Evolutionary conservation across 176 grass and related monocot genomes (phyloP).

Genomic region (Paspalum vaginatum): DNA sequence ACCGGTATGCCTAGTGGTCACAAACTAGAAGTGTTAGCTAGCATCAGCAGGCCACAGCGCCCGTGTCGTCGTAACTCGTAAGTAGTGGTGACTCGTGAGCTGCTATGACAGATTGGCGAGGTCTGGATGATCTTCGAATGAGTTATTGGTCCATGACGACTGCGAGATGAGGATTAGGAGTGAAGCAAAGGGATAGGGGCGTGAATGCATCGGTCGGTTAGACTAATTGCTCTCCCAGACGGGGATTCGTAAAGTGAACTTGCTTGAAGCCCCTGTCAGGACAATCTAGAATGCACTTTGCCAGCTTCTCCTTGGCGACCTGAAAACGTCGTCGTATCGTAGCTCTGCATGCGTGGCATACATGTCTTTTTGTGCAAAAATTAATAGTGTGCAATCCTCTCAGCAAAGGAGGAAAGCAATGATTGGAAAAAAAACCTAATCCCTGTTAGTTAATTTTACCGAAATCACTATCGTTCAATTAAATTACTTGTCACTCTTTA

Average conservation of each 20-base stretch:
- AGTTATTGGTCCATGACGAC: slow-evolving; percentile 21
- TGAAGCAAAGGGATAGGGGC: not conserved
- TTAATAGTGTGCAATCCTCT: slow-evolving; percentile 12
- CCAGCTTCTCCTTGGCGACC: slow-evolving; percentile 5
- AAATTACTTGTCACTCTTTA: slow-evolving; percentile 1
- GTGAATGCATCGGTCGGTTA: not conserved
- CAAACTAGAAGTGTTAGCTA: not conserved
- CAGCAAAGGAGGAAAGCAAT: slow-evolving; percentile 13
- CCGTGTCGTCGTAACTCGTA: no score
- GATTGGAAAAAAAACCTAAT: slow-evolving; percentile 28
- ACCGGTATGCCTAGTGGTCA: slow-evolving; percentile 44
- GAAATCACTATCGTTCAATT: slow-evolving; percentile 38
- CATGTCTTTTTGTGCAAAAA: slow-evolving; percentile 33
- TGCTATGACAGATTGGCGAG: slow-evolving; percentile 3
- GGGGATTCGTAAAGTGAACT: not conserved
- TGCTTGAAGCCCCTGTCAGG: slow-evolving; percentile 2
- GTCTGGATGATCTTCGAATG: not conserved
- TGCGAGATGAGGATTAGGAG: not conserved
- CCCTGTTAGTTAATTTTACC: not conserved
- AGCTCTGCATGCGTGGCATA: not conserved
- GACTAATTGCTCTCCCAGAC: not conserved
- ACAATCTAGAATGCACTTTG: slow-evolving; percentile 46
- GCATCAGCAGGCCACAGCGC: not conserved
- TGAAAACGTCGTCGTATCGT: not conserved
- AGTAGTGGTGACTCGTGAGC: not conserved